Conservation (phyloP, 306 rosid genomes). For the Canavalia ensiformis region DNA sequence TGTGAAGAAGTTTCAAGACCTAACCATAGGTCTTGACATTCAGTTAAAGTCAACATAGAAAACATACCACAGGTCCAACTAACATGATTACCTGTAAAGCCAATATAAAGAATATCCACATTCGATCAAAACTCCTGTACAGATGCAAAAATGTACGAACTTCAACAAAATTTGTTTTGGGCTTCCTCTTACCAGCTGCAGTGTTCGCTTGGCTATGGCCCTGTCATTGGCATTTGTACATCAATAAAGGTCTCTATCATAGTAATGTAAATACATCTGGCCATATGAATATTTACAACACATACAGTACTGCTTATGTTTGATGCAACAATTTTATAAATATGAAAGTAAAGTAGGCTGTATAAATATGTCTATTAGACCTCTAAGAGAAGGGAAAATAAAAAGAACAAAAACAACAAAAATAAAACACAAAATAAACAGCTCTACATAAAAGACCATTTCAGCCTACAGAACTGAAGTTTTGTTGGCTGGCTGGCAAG, state of each 20-base stretch:
- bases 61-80: constrained; percentile 45
- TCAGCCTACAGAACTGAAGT: background rate
- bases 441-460: background rate
- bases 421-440: constrained; percentile 20
- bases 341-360: constrained; percentile 29
- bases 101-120: constrained; percentile 97
- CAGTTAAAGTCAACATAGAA: constrained; percentile 67
- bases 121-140: constrained; percentile 95
- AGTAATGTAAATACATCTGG: constrained; percentile 25
- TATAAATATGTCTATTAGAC: constrained; percentile 1
- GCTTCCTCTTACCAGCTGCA: constrained; percentile 82
- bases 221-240: constrained; percentile 60
- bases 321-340: background rate
- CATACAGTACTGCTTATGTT: constrained; percentile 10
- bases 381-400: constrained; percentile 3
- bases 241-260: constrained; percentile 44
- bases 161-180: constrained; percentile 96
- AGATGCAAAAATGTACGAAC: constrained; percentile 92
- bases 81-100: constrained; percentile 84
- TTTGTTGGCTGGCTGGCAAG: background rate
- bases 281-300: constrained; percentile 9
- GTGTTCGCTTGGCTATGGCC: constrained; percentile 59
- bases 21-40: constrained; percentile 38
- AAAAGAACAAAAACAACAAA: background rate
- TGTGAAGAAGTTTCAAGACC: constrained; percentile 18